These are phyloP conservation scores for Solanum tarapatanum DNA, from an alignment of 257 asterid species.

Conservation along the genomic window DNA sequence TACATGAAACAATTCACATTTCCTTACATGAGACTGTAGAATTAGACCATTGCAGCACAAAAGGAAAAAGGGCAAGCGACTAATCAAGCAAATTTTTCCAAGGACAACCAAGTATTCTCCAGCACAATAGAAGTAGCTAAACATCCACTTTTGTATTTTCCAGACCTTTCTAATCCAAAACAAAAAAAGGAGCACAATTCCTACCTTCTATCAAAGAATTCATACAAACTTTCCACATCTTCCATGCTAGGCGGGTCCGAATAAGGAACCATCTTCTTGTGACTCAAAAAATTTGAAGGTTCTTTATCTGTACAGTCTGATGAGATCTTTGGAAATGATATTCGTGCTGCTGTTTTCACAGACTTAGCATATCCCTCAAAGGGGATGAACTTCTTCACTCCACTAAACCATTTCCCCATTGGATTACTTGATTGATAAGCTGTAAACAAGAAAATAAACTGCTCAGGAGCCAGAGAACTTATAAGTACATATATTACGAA, in stretches of 20 bases:
- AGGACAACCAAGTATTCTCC: neutral
- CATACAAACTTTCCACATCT: constrained; percentile 50
- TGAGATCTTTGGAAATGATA: constrained; percentile 54
- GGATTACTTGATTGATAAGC: constrained; percentile 14
- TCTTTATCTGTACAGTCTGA: constrained; percentile 37
- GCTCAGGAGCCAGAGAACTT: neutral
- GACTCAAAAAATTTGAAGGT: constrained; percentile 41
- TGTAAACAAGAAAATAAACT: constrained; percentile 8
- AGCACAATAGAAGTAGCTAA: neutral
- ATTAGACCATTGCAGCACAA: neutral
- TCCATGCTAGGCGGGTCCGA: constrained; percentile 59
- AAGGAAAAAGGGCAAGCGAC: neutral
- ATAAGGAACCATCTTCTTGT: constrained; percentile 56
- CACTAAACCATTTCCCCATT: constrained; percentile 13
- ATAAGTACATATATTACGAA: neutral
- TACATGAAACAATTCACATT: neutral
- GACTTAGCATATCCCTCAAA: constrained; percentile 30
- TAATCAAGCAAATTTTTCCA: neutral
- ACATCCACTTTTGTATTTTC: neutral
- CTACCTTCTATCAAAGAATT: constrained; percentile 74
- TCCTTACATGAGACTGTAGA: neutral
- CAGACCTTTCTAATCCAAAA: neutral
- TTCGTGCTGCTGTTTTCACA: constrained; percentile 35
- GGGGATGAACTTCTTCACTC: constrained; percentile 21
- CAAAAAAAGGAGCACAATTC: neutral